Conservation (phyloP, 2,329 filamentous ascomycete genomes). For the Fusarium coicis region DNA sequence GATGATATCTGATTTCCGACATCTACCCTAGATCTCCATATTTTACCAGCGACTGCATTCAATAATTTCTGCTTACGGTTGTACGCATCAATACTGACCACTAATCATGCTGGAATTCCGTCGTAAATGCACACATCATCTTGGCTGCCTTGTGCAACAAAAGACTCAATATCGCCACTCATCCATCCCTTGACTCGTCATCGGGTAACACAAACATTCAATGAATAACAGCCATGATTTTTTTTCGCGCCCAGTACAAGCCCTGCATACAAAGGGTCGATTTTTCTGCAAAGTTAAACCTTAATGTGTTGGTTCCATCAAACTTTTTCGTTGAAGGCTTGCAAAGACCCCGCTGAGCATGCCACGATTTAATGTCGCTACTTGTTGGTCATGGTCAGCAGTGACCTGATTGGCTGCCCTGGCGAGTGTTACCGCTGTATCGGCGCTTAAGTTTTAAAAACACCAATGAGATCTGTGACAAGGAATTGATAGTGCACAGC, state of each 20-base stretch:
- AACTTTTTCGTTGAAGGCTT: constrained; percentile 28
- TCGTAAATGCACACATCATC: background rate
- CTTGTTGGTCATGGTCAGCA: background rate
- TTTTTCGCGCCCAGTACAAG: background rate
- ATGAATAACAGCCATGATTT: background rate
- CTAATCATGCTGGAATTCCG: background rate
- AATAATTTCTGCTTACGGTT: background rate
- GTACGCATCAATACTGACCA: background rate
- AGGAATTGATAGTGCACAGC: constrained; percentile 12
- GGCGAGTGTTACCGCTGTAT: constrained; percentile 26
- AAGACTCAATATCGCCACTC: constrained; percentile 1
- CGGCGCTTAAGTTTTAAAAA: constrained; percentile 30
- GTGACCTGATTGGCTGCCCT: constrained; percentile 20
- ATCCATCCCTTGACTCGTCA: background rate
- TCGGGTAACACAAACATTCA: background rate
- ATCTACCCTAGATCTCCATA: constrained; percentile 5
- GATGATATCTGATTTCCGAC: background rate
- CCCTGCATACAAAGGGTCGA: background rate
- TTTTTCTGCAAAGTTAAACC: background rate
- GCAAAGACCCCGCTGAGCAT: constrained; percentile 16
- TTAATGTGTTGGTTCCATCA: constrained; percentile 1
- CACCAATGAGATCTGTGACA: constrained; percentile 9
- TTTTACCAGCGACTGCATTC: background rate
- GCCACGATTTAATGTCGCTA: constrained; percentile 20
- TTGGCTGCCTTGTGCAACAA: background rate